Conservation (phyloP, 2,329 filamentous ascomycete species). For the Penicillium thymicola region DNA sequence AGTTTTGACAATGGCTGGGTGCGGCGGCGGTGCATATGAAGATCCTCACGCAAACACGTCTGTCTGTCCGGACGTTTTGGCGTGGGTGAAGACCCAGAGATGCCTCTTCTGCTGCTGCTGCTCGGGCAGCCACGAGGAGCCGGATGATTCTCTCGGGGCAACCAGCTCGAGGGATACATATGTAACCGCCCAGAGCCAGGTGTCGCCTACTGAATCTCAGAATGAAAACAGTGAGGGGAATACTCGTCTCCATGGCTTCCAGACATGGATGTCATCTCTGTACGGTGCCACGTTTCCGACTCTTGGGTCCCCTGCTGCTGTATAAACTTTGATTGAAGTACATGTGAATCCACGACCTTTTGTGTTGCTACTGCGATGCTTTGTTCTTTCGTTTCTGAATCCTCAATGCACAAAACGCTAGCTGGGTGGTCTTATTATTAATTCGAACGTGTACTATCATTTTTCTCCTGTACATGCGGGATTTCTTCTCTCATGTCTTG, state of each 20-base stretch:
- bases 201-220: slow-evolving; percentile 1
- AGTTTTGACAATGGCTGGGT: not conserved
- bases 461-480: not conserved
- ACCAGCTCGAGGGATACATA: slow-evolving; percentile 16
- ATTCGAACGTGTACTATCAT: not conserved
- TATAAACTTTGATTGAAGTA: not conserved
- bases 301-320: not conserved
- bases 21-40: not conserved
- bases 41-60: not conserved
- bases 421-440: not conserved
- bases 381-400: not conserved
- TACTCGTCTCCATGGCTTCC: not conserved
- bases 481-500: not conserved
- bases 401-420: not conserved
- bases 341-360: not conserved
- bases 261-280: slow-evolving; percentile 1
- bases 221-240: not conserved
- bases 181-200: slow-evolving; percentile 14
- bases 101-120: slow-evolving; percentile 15
- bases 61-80: not conserved
- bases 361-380: not conserved
- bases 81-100: slow-evolving; percentile 7
- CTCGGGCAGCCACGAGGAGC: not conserved
- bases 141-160: slow-evolving; percentile 2
- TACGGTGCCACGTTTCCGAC: slow-evolving; percentile 1